Evolutionary conservation across 768 basidiomycete genomes (phyloP).

Genomic region (Leccinum fibrillosum): DNA sequence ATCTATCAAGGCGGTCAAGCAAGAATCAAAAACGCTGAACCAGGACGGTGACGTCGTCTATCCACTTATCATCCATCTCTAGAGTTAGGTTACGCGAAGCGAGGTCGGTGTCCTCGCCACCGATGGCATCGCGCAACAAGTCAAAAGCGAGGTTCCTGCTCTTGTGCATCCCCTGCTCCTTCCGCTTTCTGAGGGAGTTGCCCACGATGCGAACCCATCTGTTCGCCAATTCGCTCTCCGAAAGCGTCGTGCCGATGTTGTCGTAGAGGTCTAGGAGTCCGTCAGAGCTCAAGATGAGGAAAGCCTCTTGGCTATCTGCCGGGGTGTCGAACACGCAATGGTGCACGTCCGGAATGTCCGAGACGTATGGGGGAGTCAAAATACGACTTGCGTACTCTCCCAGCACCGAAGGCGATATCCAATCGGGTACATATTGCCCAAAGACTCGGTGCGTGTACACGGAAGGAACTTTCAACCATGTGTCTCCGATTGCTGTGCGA

Average conservation of each 20-base stretch:
- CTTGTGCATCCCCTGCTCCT: conserved; percentile 7
- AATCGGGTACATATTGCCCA: conserved; percentile 22
- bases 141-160: conserved; percentile 41
- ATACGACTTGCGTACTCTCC: conserved; percentile 33
- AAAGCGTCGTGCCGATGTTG: conserved; percentile 17
- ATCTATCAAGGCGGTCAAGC: neutral
- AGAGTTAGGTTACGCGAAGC: conserved; percentile 45
- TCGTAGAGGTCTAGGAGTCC: conserved; percentile 44
- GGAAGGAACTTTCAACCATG: conserved; percentile 33
- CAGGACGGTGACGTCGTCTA: conserved; percentile 47
- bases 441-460: conserved; percentile 33
- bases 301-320: conserved; percentile 17
- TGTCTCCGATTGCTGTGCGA: conserved; percentile 33
- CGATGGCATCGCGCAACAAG: conserved; percentile 41
- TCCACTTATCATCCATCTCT: conserved; percentile 50
- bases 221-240: conserved; percentile 29
- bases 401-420: conserved; percentile 16
- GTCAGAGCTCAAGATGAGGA: conserved; percentile 45
- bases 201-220: conserved; percentile 37
- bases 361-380: conserved; percentile 46
- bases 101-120: conserved; percentile 37
- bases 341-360: conserved; percentile 38
- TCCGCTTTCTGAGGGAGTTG: conserved; percentile 20
- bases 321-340: conserved; percentile 31
- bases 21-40: conserved; percentile 36